Conservation (phyloP, 2,329 filamentous ascomycete genomes). For the Xylaria hypoxylon region DNA sequence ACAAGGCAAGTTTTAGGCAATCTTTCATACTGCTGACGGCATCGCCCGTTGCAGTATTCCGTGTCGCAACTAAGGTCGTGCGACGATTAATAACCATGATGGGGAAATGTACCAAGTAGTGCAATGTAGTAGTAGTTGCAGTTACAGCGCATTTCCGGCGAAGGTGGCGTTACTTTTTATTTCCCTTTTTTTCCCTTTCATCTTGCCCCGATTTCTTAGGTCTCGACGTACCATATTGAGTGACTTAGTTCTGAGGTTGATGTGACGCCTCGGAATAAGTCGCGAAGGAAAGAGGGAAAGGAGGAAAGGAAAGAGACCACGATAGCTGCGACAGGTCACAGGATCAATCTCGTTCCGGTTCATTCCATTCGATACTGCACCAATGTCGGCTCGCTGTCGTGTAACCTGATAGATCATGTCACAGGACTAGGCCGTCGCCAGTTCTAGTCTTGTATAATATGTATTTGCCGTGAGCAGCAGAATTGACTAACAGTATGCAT, state of each 20-base stretch:
- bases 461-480: not conserved
- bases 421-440: constrained; percentile 17
- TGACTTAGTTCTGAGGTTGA: constrained; percentile 1
- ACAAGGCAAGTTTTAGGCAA: constrained; percentile 28
- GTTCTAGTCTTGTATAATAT: constrained; percentile 13
- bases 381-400: constrained; percentile 20
- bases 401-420: constrained; percentile 34
- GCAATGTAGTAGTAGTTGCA: constrained; percentile 12
- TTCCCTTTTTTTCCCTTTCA: constrained; percentile 4
- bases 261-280: constrained; percentile 21
- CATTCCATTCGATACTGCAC: constrained; percentile 8
- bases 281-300: not conserved
- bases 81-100: constrained; percentile 15
- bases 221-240: constrained; percentile 6
- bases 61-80: constrained; percentile 34
- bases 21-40: constrained; percentile 27
- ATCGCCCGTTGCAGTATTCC: constrained; percentile 37
- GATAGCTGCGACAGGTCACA: constrained; percentile 33
- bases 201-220: not conserved
- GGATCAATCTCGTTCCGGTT: constrained; percentile 21
- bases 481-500: not conserved
- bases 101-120: not conserved
- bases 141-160: constrained; percentile 16
- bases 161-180: constrained; percentile 23
- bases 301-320: constrained; percentile 25